Evolutionary conservation across 192 early-diverging fungal genomes (phyloP).

Genomic region (Blastocladiella britannica): DNA sequence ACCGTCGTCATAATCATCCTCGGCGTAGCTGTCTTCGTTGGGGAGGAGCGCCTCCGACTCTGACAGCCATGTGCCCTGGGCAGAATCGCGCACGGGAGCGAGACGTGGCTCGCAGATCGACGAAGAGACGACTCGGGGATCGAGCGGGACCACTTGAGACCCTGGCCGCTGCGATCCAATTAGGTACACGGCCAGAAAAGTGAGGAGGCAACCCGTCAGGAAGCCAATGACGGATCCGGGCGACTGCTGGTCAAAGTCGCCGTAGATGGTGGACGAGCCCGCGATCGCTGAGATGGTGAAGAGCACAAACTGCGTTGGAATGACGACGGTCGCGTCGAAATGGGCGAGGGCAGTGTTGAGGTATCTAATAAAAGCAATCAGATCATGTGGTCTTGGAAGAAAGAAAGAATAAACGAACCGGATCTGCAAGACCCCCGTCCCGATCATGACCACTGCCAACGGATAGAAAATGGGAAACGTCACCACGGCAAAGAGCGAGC

Average conservation of each 20-base stretch:
- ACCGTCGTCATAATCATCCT: no score
- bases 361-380: constrained; percentile 12
- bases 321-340: constrained; percentile 47
- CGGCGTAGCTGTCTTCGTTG: no score
- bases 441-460: constrained; percentile 28
- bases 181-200: constrained; percentile 44
- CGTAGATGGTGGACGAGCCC: constrained; percentile 42
- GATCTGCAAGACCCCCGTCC: constrained; percentile 41
- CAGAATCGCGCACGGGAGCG: no score
- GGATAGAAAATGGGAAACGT: constrained; percentile 41
- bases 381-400: neutral
- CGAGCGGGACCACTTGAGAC: no score
- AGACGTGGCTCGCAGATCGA: no score
- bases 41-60: no score
- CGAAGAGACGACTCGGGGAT: no score
- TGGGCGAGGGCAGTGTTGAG: constrained; percentile 41
- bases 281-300: constrained; percentile 49
- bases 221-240: constrained; percentile 22
- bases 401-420: constrained; percentile 1
- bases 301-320: constrained; percentile 56
- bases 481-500: constrained; percentile 40
- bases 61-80: no score
- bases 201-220: constrained; percentile 32
- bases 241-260: constrained; percentile 35
- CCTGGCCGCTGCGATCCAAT: constrained; percentile 44